Evolutionary conservation across 202 grass and related monocot genomes (phyloP).

Genomic region (Panicum hallii): DNA sequence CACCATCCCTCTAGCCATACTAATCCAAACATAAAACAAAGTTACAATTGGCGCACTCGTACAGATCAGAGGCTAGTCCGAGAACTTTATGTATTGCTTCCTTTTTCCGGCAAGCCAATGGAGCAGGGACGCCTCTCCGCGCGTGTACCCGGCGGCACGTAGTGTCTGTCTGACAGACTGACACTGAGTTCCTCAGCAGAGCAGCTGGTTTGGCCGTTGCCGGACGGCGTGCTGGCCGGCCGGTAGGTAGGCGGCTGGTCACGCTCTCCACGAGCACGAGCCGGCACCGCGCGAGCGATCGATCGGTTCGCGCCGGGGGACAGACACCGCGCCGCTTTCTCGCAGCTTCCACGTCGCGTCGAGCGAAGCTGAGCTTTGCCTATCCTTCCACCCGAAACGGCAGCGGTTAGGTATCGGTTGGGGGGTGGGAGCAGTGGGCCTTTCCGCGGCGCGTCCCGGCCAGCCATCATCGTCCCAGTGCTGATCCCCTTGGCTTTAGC

Average conservation of each 20-base stretch:
- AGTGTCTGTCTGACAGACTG: not conserved
- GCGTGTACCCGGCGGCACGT: not conserved
- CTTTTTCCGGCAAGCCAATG: not conserved
- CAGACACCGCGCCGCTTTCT: not conserved
- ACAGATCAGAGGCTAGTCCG: not conserved
- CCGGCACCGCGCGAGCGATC: not conserved
- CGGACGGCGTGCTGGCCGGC: not conserved
- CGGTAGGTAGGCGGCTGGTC: not conserved
- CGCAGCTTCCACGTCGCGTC: slow-evolving; percentile 27
- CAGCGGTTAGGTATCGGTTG: not conserved
- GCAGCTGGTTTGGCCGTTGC: not conserved
- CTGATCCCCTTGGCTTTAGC: not conserved
- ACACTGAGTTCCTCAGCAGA: not conserved
- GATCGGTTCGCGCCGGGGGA: not conserved
- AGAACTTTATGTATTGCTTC: not conserved
- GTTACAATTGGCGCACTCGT: not conserved
- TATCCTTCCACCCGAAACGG: not conserved
- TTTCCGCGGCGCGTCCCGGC: not conserved
- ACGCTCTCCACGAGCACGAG: not conserved
- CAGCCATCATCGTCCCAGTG: too few species aligned
- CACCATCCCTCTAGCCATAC: not conserved
- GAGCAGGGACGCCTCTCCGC: not conserved
- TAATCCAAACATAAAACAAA: not conserved
- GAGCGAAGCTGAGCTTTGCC: not conserved
- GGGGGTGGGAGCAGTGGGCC: not conserved